phyloP scores from a whole-genome alignment of 345 rosid genomes.

The Populus deltoides region DNA sequence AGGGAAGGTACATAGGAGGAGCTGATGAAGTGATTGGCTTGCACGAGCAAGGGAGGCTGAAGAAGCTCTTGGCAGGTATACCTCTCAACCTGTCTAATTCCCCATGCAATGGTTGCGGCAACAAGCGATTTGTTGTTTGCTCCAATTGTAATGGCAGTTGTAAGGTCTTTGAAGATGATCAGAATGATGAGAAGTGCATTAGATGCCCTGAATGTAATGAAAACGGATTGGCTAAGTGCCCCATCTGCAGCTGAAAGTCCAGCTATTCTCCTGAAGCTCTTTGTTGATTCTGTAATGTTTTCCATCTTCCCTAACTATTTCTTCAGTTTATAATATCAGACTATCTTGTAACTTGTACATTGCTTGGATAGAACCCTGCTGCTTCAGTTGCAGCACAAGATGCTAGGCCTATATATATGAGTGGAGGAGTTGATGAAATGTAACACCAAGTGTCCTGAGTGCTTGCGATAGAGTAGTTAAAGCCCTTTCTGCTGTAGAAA shows the following conservation, averaged over 20 bases:
- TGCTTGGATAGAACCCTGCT: not conserved
- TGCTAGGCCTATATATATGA: not conserved
- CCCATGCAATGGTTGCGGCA: conserved; percentile 49
- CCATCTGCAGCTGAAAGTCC: conserved; percentile 49
- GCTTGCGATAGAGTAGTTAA: not conserved
- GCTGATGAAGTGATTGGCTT: conserved; percentile 67
- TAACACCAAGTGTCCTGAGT: not conserved
- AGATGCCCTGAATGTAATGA: conserved; percentile 76
- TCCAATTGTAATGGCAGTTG: conserved; percentile 68
- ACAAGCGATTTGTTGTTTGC: conserved; percentile 65
- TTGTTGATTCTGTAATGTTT: not conserved
- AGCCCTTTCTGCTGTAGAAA: not conserved
- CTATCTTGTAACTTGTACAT: not conserved
- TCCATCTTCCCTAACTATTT: not conserved
- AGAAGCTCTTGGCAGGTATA: conserved; percentile 60
- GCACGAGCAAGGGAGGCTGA: conserved; percentile 81
- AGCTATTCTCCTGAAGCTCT: not conserved
- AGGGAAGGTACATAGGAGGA: conserved; percentile 79
- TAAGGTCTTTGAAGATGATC: conserved; percentile 39
- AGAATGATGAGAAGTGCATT: conserved; percentile 24
- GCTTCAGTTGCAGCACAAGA: not conserved
- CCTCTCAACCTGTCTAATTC: conserved; percentile 24
- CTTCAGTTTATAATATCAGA: not conserved
- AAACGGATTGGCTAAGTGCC: conserved; percentile 75
- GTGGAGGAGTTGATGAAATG: not conserved